Base-by-base conservation (phyloP, 805 yeast genomes). In the Tetrapisispora arboricola region DNA sequence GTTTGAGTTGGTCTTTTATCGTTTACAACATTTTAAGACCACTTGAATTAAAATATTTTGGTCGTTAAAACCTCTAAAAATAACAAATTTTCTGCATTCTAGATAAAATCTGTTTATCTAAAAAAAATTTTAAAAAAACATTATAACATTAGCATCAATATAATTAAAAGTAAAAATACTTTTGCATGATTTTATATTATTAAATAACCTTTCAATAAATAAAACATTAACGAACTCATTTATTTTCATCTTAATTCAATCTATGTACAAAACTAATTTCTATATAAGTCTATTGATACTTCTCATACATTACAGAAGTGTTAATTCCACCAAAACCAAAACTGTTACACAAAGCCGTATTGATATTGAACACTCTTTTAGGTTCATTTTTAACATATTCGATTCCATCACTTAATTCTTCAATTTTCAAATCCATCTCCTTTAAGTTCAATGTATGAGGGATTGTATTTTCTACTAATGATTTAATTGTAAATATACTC, bases 271-370 rank as follows among this genome's bases (percentile, higher is more conserved):
- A 25, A 11, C 4, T 25, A 4, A 11, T 11, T 25, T 11, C 4
- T 25, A 5, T 25, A 25, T 25, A n/a, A 15, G n/a, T 22, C 10
- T 13, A n/a, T 27, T 13, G 16, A 13, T 36, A 36, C 20, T 36
- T 19, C 25, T 36, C 65, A 47, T 80, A 73, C 33, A 78, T 69
- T 2, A 92, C 54, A 2, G 94, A 72, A 6, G 94, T 80, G 60
- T 92, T 92, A 5, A 94, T 85, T 8, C 99, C 99, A 7, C 99
- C 99, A 65, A 92, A 92, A 0, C 98, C 99, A 64, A 94, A 90
- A 51, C 96, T 85, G 55, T 92, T 92, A 36, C 86, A 76, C 50
- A 92, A 46, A 0, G 90, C 96, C 47, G 73, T 70, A 3, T 71
- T 53, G 4, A 83, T 56, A 2, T 58, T 51, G 19, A 58, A 66